A percentile compares a stretch with the other conserved stretches of the same genome.
phyloP scores from a whole-genome alignment of 2,329 filamentous ascomycete species.

The Claviceps sp. region DNA sequence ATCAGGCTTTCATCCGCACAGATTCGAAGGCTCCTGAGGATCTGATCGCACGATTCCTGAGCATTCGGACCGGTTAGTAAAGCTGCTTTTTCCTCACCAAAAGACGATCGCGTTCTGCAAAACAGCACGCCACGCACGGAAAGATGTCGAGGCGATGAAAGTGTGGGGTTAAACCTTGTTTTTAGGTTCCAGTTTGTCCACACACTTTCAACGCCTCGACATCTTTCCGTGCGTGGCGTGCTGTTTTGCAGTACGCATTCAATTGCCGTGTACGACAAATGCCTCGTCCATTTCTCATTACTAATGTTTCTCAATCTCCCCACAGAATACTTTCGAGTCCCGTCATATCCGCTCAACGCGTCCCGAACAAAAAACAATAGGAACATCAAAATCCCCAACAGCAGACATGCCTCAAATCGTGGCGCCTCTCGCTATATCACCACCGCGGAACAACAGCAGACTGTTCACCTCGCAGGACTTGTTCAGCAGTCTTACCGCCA shows the following conservation, averaged over 20 bases:
- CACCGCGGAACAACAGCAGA: conserved; percentile 30
- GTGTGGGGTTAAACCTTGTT: too few relatives aligned
- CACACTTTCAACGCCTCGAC: too few relatives aligned
- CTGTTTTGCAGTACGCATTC: background rate
- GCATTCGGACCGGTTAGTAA: too few relatives aligned
- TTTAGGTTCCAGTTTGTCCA: too few relatives aligned
- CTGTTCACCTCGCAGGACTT: conserved; percentile 35
- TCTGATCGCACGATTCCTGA: background rate
- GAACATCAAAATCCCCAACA: background rate
- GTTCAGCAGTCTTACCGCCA: conserved; percentile 38
- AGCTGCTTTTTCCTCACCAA: too few relatives aligned
- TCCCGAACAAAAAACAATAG: background rate
- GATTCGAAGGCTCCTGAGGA: background rate
- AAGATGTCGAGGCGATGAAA: too few relatives aligned
- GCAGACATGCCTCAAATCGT: conserved; percentile 22
- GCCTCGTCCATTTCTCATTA: background rate
- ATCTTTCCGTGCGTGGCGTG: too few relatives aligned
- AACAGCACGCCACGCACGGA: too few relatives aligned
- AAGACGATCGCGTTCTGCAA: too few relatives aligned
- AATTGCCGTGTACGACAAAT: background rate
- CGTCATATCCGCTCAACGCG: background rate
- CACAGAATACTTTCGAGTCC: background rate
- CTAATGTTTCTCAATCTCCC: background rate
- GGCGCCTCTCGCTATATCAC: conserved; percentile 33
- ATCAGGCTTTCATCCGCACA: background rate